Conservation (phyloP, 495 filamentous ascomycete species). For the Trichoderma orchidacearum region DNA sequence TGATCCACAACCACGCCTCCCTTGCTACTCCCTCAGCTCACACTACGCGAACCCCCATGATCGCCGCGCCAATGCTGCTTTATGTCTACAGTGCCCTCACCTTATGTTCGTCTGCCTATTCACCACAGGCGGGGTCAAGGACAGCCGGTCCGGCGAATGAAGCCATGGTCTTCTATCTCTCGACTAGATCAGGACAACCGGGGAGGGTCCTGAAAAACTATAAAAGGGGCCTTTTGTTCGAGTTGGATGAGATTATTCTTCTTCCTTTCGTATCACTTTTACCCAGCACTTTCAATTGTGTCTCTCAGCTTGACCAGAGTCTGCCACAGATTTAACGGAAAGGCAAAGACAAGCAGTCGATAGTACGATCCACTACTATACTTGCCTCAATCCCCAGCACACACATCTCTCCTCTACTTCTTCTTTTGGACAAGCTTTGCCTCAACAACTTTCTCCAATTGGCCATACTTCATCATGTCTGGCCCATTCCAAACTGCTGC, state of each 20-base stretch:
- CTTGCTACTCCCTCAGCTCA: background rate
- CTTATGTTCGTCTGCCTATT: background rate
- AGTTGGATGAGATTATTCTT: slow-evolving; percentile 26
- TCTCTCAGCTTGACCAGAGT: slow-evolving; percentile 5
- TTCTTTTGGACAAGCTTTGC: background rate
- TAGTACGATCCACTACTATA: too few species aligned
- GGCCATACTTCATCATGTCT: slow-evolving; percentile 29
- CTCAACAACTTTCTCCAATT: background rate
- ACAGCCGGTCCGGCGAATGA: slow-evolving; percentile 24
- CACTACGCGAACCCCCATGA: background rate
- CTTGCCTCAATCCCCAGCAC: background rate
- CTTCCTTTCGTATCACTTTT: slow-evolving; percentile 40
- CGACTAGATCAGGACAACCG: slow-evolving; percentile 13
- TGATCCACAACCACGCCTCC: background rate
- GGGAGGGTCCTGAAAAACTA: slow-evolving; percentile 32
- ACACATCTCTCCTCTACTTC: background rate
- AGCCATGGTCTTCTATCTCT: slow-evolving; percentile 34
- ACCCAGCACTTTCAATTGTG: background rate
- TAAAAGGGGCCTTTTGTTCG: slow-evolving; percentile 45
- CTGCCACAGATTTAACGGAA: too few species aligned
- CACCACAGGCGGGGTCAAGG: slow-evolving; percentile 24
- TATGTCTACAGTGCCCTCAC: background rate
- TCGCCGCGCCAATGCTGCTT: background rate
- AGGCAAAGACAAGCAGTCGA: too few species aligned
- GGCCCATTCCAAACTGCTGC: slow-evolving; percentile 42